These are phyloP conservation scores for Phaeophleospora eucalypticola DNA, from an alignment of 2,329 filamentous ascomycete species.

Conservation along the genomic window DNA sequence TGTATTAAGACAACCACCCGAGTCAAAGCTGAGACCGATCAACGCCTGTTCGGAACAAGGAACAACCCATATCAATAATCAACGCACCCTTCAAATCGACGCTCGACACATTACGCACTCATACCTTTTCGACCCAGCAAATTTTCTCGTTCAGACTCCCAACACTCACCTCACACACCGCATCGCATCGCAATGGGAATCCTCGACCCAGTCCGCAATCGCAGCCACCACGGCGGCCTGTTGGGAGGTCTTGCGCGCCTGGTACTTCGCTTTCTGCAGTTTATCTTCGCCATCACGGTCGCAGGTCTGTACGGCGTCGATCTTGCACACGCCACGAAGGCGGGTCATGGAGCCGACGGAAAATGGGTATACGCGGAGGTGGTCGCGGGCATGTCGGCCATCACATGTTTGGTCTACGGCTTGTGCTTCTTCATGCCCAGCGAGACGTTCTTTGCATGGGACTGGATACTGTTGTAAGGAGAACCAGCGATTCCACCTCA, in stretches of 20 bases:
- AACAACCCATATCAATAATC: neutral
- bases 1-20: neutral
- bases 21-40: too few relatives aligned
- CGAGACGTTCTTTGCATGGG: constrained; percentile 60
- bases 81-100: neutral
- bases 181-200: constrained; percentile 21
- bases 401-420: constrained; percentile 60
- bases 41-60: too few relatives aligned
- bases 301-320: constrained; percentile 75
- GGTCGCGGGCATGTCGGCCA: constrained; percentile 60
- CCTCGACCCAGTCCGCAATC: constrained; percentile 24
- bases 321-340: constrained; percentile 52
- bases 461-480: constrained; percentile 59
- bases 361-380: constrained; percentile 80
- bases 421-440: constrained; percentile 55
- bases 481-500: neutral
- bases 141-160: neutral
- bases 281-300: constrained; percentile 71
- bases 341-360: constrained; percentile 52
- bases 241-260: constrained; percentile 51
- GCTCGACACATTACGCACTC: neutral
- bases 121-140: neutral
- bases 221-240: constrained; percentile 26
- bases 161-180: neutral
- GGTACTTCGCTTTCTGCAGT: constrained; percentile 67